These are phyloP conservation scores for Moricandia moricandioides DNA, from an alignment of 345 rosid species.

Conservation along the genomic window DNA sequence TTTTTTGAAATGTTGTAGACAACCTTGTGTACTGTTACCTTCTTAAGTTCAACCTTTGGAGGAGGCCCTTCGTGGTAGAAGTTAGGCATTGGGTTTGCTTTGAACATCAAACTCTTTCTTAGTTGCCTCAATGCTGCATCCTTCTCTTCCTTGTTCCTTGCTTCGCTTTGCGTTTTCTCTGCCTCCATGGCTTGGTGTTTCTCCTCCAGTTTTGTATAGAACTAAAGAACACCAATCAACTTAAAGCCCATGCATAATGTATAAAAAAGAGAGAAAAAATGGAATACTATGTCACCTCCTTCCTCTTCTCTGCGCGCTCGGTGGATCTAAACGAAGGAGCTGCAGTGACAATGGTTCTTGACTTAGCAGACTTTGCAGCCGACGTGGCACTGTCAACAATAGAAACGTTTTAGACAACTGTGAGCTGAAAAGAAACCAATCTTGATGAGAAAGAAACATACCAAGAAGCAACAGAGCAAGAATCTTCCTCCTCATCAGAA, in stretches of 20 bases:
- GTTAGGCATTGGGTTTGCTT: conserved; percentile 86
- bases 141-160: conserved; percentile 82
- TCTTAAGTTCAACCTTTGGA: conserved; percentile 76
- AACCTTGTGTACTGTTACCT: conserved; percentile 54
- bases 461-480: conserved; percentile 69
- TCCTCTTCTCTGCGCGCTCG: conserved; percentile 82
- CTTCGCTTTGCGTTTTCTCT: conserved; percentile 71
- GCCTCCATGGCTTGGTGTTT: conserved; percentile 80
- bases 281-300: conserved; percentile 59
- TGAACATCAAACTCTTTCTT: conserved; percentile 73
- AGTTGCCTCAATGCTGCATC: conserved; percentile 78
- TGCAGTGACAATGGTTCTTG: conserved; percentile 43
- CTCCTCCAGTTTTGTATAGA: conserved; percentile 74
- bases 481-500: conserved; percentile 71
- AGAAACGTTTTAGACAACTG: neutral
- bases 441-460: conserved; percentile 35
- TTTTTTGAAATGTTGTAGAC: too few species aligned
- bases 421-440: neutral
- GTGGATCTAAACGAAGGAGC: conserved; percentile 77
- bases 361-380: conserved; percentile 50
- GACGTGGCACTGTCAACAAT: conserved; percentile 49
- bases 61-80: conserved; percentile 91
- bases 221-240: conserved; percentile 46
- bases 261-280: neutral
- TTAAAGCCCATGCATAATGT: neutral